Evolutionary conservation across 2,329 filamentous ascomycete genomes (phyloP), one percentile per base, ranked within the genome.

Genomic region (Monilinia laxa): DNA sequence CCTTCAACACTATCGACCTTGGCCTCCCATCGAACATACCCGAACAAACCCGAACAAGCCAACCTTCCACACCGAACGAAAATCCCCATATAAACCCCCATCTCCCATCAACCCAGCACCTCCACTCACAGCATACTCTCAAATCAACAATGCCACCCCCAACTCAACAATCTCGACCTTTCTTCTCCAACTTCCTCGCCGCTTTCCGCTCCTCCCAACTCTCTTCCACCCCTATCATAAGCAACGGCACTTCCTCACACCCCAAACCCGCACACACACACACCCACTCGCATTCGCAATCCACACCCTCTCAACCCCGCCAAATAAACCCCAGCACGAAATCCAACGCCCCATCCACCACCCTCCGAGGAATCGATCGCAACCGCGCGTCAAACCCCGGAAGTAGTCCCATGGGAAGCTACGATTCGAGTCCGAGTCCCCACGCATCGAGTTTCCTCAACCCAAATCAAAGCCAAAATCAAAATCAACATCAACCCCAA

Each of bases 161-260:
- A 52, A 72, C 72, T 11, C 75, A 76, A 71, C 57, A 59, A 18
- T 59, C 57, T 42, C 70, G 75, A 40, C 75, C 75, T 28, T 77
- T 77, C 70, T 72, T 77, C 65, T 69, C 74, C 47, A 74, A 73
- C 65, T 75, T 77, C 70, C 71, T 77, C 53, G 74, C 75, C 16
- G 74, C 75, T n/a, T 77, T 77, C 68, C 67, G 75, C 49, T 73
- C 73, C 11, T 75, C 11, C 57, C 70, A 10, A 49, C 72, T 12
- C 68, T 71, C 28, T 68, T 71, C 20, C 51, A 66, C 40, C 28
- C 64, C 58, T 62, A 72, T 54, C 66, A 70, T 59, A 64, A 69
- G 35, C 75, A 74, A 68, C 71, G 63, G 18, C 31, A 31, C 23
- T 31, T 59, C 57, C n/a, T 64, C 59, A 51, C 38, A 47, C 51